A percentile compares a stretch with the other conserved stretches of the same genome.
These are phyloP conservation scores for Verticillium longisporum DNA, from an alignment of 2,329 filamentous ascomycete species.

Conservation along the genomic window DNA sequence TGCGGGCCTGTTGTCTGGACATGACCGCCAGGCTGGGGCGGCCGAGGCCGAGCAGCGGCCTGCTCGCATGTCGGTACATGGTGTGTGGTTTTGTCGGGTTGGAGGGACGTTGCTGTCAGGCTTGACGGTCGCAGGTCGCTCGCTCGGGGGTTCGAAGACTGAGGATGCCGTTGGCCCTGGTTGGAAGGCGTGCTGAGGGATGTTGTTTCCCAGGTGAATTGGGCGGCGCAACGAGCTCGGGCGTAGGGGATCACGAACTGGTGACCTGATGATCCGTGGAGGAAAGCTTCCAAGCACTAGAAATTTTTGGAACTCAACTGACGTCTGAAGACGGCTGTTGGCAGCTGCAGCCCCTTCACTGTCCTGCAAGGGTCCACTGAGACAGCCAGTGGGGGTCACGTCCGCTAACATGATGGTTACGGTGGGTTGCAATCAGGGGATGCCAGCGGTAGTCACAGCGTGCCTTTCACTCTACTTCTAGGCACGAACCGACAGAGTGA, in stretches of 20 bases:
- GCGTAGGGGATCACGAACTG: not conserved
- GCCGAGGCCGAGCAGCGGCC: constrained; percentile 7
- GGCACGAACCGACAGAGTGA: too few relatives aligned
- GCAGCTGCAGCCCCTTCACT: not conserved
- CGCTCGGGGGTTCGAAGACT: too few relatives aligned
- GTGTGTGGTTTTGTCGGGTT: not conserved
- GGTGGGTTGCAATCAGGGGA: too few relatives aligned
- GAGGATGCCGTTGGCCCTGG: not conserved
- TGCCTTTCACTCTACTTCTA: too few relatives aligned
- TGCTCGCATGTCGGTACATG: constrained; percentile 7
- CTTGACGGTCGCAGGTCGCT: not conserved
- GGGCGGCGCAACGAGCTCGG: not conserved
- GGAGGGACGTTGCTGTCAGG: not conserved
- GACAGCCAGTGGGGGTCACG: too few relatives aligned
- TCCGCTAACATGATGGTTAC: too few relatives aligned
- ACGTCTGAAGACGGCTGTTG: not conserved
- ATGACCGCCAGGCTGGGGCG: not conserved
- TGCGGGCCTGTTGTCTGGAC: not conserved
- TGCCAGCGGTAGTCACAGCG: too few relatives aligned
- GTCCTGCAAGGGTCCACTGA: not conserved
- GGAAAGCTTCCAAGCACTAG: not conserved
- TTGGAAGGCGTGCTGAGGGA: not conserved
- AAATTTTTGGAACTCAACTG: not conserved
- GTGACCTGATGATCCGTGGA: not conserved
- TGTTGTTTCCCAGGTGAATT: not conserved